A percentile compares a stretch with the other conserved stretches of the same genome.
Evolutionary conservation across 2,329 filamentous ascomycete genomes (phyloP).

Genomic region (Orbilia ellipsospora): DNA sequence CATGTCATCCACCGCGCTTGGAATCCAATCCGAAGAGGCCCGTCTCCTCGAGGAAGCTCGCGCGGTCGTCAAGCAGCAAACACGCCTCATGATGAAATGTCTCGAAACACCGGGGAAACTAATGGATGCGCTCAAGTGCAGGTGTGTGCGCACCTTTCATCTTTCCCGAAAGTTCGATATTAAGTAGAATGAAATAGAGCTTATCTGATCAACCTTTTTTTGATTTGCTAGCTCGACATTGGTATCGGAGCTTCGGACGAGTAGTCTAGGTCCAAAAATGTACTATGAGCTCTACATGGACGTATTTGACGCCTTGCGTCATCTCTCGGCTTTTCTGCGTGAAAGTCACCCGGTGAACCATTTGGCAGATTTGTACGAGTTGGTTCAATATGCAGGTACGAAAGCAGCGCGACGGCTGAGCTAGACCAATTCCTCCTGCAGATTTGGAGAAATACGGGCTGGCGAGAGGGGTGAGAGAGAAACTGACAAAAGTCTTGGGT

Average conservation of each 20-base stretch:
- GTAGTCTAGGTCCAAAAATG: conserved; percentile 96
- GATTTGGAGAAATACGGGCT: no score
- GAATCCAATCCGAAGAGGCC: conserved; percentile 65
- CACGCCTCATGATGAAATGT: conserved; percentile 95
- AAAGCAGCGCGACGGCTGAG: no score
- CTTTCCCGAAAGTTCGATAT: not conserved
- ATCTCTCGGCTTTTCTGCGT: conserved; percentile 94
- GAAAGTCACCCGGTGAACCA: conserved; percentile 98
- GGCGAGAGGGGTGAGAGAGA: not conserved
- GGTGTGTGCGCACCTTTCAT: conserved; percentile 71
- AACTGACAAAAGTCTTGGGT: conserved; percentile 58
- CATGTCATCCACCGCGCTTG: conserved; percentile 52
- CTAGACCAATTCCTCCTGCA: no score
- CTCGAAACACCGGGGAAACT: conserved; percentile 97
- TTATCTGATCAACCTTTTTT: not conserved
- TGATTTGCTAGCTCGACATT: conserved; percentile 80
- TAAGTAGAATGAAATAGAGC: not conserved
- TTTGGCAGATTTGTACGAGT: conserved; percentile 82
- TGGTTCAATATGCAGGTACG: conserved; percentile 60
- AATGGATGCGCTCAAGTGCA: conserved; percentile 99
- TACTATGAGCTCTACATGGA: conserved; percentile 99
- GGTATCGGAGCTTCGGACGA: conserved; percentile 97
- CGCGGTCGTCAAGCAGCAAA: conserved; percentile 95
- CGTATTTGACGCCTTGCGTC: conserved; percentile 95
- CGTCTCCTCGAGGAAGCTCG: conserved; percentile 97